Evolutionary conservation across 495 filamentous ascomycete genomes (phyloP).

Genomic region (Lineolata rhizophorae): DNA sequence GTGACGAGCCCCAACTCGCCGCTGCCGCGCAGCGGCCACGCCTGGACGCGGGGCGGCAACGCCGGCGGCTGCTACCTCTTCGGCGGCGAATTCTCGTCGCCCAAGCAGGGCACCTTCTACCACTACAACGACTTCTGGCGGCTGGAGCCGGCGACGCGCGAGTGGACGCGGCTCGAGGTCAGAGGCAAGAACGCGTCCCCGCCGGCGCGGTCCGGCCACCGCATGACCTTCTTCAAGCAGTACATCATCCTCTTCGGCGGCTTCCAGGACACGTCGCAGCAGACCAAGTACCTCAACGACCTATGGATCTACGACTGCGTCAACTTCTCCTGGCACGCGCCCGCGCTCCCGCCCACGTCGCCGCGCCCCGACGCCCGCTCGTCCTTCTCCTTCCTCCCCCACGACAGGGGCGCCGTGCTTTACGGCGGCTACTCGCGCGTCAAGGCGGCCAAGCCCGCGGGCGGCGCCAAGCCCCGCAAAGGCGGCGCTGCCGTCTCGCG

Average conservation of each 20-base stretch:
- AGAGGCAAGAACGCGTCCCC: conserved; percentile 56
- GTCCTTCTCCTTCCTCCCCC: conserved; percentile 74
- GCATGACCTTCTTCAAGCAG: conserved; percentile 87
- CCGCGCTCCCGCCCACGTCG: conserved; percentile 44
- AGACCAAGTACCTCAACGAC: conserved; percentile 71
- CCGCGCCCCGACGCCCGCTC: conserved; percentile 77
- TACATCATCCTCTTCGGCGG: conserved; percentile 59
- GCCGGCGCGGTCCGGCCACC: conserved; percentile 75
- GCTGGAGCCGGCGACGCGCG: conserved; percentile 54
- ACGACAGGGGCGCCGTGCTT: conserved; percentile 69
- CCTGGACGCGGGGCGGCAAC: conserved; percentile 76
- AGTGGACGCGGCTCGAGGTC: conserved; percentile 75
- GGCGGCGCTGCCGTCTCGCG: conserved; percentile 34
- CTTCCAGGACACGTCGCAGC: conserved; percentile 87
- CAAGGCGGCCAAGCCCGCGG: conserved; percentile 37
- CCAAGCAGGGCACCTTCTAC: conserved; percentile 96
- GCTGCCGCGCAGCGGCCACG: conserved; percentile 75
- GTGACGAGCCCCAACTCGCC: conserved; percentile 83
- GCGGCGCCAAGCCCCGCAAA: conserved; percentile 18
- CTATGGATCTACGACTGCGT: conserved; percentile 48
- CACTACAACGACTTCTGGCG: conserved; percentile 99
- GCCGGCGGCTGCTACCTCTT: conserved; percentile 75
- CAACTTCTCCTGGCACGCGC: conserved; percentile 57
- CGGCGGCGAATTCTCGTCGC: conserved; percentile 60
- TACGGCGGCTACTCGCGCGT: conserved; percentile 88